Evolutionary conservation across 495 filamentous ascomycete species (phyloP), one percentile per base, ranked within the genome.

Genomic region (Emericellopsis terricola): DNA sequence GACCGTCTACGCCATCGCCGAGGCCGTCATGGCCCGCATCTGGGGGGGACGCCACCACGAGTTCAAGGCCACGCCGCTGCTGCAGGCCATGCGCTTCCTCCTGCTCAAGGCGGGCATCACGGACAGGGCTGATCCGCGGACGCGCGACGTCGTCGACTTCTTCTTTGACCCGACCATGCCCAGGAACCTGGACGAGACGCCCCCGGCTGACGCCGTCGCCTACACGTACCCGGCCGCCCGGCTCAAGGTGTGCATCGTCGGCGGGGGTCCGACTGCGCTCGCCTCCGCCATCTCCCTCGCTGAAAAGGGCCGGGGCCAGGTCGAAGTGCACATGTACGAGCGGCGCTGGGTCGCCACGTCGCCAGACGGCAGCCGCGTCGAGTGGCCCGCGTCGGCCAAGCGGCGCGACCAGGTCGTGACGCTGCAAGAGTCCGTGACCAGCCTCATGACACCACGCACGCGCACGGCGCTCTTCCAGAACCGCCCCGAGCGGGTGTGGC

Each of bases 81-180:
- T 54, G 15, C 53, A 56, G 39, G 44, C 49, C 15, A 43, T 53
- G 26, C 51, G 53, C 32, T 56, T 52, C 33, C 41, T 56, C 31
- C 43, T 54, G 6, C 43, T 56, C 47, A 54, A 52, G 40, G 42
- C 43, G 11, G 37, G 40, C 8, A 38, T 52, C 3, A 42, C 49
- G 26, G 44, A 47, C 16, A 33, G 29, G 23, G 42, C 42, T 7
- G 37, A 41, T 3, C 37, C 52, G 4, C 42, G 44, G 17, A 41
- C 43, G 21, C 38, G 43, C 8, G 20, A 39, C 18, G 44, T 53
- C 4, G 32, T 54, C 8, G 53, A 56, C 38, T 56, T 56, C 38
- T 56, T 54, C 38, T 56, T 56, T 34, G 53, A 56, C 31, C 53
- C 53, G 27, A 46, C 51, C 7, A 27, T 56, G 14, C 45, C 49